phyloP scores from a whole-genome alignment of 768 basidiomycete species.

The Tubosaeta brunneosetosa region DNA sequence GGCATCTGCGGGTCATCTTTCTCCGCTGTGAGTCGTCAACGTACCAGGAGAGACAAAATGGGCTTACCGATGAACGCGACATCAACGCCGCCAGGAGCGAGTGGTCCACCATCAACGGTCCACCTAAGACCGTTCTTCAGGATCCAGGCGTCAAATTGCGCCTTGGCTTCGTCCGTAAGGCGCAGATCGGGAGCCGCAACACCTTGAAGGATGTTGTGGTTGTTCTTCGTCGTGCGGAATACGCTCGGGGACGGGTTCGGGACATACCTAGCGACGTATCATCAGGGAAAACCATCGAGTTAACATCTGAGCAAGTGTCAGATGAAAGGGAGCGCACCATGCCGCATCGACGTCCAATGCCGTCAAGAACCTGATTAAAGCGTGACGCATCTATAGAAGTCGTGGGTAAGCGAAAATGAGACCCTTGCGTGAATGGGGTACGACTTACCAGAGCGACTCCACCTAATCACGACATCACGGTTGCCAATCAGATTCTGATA shows the following conservation, averaged over 20 bases:
- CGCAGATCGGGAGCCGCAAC: conserved; percentile 77
- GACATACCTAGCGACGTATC: conserved; percentile 60
- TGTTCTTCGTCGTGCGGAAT: conserved; percentile 93
- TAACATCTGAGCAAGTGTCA: conserved; percentile 1
- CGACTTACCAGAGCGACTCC: conserved; percentile 84
- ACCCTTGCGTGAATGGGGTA: conserved; percentile 14
- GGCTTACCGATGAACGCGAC: conserved; percentile 79
- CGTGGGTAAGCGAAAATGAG: conserved; percentile 11
- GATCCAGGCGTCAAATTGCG: conserved; percentile 83
- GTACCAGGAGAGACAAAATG: neutral
- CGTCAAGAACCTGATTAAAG: conserved; percentile 80
- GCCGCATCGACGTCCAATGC: conserved; percentile 76
- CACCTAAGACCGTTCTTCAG: conserved; percentile 84
- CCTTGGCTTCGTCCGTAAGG: conserved; percentile 73
- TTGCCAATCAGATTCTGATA: conserved; percentile 21
- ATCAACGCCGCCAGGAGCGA: conserved; percentile 78
- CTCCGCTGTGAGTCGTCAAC: conserved; percentile 5
- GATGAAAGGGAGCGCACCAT: conserved; percentile 46
- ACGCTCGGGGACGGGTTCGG: conserved; percentile 85
- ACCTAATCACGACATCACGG: conserved; percentile 42
- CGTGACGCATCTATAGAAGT: conserved; percentile 77
- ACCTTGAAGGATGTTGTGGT: conserved; percentile 93
- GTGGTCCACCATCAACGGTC: conserved; percentile 81
- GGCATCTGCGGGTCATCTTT: conserved; percentile 91
- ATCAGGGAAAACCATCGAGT: conserved; percentile 6